These are phyloP conservation scores for Adansonia madagascariensis DNA, from an alignment of 441 rosid genomes.

Conservation along the genomic window DNA sequence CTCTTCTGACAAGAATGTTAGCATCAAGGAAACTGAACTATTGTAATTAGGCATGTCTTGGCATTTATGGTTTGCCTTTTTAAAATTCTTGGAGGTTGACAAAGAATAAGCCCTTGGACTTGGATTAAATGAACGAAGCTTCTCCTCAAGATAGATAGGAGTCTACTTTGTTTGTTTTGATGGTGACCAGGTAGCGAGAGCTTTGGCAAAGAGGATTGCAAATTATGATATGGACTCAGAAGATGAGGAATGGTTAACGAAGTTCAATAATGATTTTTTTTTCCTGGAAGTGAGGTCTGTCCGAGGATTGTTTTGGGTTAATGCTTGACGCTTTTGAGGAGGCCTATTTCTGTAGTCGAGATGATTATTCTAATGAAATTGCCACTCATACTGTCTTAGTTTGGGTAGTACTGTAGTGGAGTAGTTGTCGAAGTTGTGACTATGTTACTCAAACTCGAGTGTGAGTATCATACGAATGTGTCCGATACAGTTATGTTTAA, in stretches of 20 bases:
- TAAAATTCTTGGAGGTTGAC: slow-evolving; percentile 5
- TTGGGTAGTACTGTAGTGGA: slow-evolving; percentile 35
- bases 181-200: slow-evolving; percentile 80
- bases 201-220: slow-evolving; percentile 63
- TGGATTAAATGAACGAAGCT: not conserved
- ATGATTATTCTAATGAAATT: slow-evolving; percentile 56
- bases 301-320: slow-evolving; percentile 69
- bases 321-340: slow-evolving; percentile 90
- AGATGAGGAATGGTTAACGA: slow-evolving; percentile 86
- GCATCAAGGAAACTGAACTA: not conserved
- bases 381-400: slow-evolving; percentile 49
- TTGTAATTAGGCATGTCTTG: not conserved
- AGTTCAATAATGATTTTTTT: slow-evolving; percentile 46
- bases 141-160: too few species aligned
- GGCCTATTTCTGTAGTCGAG: slow-evolving; percentile 58
- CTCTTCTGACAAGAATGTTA: not conserved
- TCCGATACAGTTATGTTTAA: too few species aligned
- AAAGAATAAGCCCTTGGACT: not conserved
- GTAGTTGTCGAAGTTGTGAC: slow-evolving; percentile 70
- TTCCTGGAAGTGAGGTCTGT: slow-evolving; percentile 42
- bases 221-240: slow-evolving; percentile 92
- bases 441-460: too few species aligned
- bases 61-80: not conserved
- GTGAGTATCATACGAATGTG: too few species aligned
- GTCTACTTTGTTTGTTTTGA: slow-evolving; percentile 15